Conservation (phyloP, 1,284 basidiomycete genomes). For the Fomitopsis betulina region DNA sequence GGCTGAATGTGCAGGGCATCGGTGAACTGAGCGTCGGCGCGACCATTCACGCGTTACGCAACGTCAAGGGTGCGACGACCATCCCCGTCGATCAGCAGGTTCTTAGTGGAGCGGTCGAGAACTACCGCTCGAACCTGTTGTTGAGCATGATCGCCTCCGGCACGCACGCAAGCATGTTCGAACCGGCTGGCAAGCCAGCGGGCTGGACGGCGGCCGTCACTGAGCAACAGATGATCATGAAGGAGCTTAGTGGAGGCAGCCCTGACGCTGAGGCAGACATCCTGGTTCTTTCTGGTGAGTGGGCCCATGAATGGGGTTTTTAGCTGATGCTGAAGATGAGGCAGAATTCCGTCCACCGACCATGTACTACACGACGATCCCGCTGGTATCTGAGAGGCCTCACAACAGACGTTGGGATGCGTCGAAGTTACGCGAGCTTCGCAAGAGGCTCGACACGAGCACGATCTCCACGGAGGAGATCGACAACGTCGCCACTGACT, state of each 20-base stretch:
- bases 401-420: constrained; percentile 90
- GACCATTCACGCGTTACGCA: constrained; percentile 80
- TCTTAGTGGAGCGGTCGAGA: constrained; percentile 85
- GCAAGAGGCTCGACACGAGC: constrained; percentile 85
- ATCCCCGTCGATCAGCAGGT: constrained; percentile 91
- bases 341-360: constrained; percentile 81
- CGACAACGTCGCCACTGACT: constrained; percentile 85
- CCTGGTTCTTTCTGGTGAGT: constrained; percentile 74
- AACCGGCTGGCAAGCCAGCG: constrained; percentile 52
- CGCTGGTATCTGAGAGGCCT: constrained; percentile 77
- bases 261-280: constrained; percentile 80
- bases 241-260: constrained; percentile 79
- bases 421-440: constrained; percentile 89
- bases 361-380: constrained; percentile 93
- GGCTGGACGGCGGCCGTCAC: constrained; percentile 69
- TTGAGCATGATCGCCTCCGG: constrained; percentile 87
- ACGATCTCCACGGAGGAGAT: constrained; percentile 84
- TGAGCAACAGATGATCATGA: constrained; percentile 95
- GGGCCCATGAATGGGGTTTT: background rate
- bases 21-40: constrained; percentile 80
- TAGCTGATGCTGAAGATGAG: constrained; percentile 3
- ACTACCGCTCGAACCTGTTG: constrained; percentile 89
- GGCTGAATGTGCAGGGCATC: constrained; percentile 68
- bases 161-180: constrained; percentile 61
- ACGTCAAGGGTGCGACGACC: constrained; percentile 82